Base-by-base conservation (phyloP, 192 early-diverging fungal species). In the Mortierella hygrophila region DNA sequence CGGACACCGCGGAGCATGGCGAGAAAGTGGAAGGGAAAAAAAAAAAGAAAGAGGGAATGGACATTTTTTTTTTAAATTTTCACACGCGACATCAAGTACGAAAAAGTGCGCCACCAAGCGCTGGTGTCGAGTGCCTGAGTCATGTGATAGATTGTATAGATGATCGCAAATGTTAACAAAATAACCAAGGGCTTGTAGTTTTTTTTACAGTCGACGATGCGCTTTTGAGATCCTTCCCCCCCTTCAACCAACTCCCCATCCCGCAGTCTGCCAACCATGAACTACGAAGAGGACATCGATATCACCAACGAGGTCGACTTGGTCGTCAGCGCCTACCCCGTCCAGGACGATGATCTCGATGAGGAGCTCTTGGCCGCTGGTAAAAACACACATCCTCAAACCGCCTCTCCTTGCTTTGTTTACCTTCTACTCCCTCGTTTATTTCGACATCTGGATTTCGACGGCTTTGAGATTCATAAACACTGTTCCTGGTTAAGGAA, bases 351-450 rank as follows among this genome's bases (percentile, higher is more conserved):
- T 76, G 81, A 70, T 63, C 83, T 85, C 68, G 83, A 85, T 76
- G 83, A 85, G 78, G 83, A 85, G 73, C 78, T 85, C 75, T 77
- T 85, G 78, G 83, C 78, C 72, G 78, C 83, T 85, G 83, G 83
- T 85, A 85, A 85, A 73, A 70, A 40, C 72, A n/a, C 75, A 49
- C 41, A 41, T 13, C 68, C 32, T 32, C 42, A 29, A 44, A 46
- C 10, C 13, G 13, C 55, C 21, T 23, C 38, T 23, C 21, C 23
- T 13, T n/a, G 16, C 29, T 65, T 65, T 65, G 60, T 65, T 65
- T 65, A 65, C 60, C n/a, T 29, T 72, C 42, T 41, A 4, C 8
- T 26, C 21, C 26, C 32, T 23, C n/a, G 16, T 38, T 20, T 15
- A 9, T 23, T 60, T 32, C 11, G 29, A 65, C 60, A 65, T 65